Evolutionary conservation across 352 stramenopile genomes (phyloP).

Genomic region (Globisporangium canariense): DNA sequence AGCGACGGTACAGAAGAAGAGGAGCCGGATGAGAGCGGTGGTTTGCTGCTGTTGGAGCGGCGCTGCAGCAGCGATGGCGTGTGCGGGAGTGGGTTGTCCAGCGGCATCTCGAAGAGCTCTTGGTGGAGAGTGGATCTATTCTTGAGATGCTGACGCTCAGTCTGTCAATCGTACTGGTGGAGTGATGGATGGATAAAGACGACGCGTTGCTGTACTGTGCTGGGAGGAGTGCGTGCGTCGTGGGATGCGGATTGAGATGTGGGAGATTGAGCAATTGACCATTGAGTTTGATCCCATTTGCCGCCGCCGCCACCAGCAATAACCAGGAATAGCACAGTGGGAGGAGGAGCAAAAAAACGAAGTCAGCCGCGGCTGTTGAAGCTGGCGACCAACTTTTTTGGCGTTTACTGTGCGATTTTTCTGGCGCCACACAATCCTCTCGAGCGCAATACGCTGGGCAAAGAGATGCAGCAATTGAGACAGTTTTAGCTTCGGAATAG

Average conservation of each 20-base stretch:
- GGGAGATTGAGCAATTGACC: not conserved
- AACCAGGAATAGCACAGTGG: not conserved
- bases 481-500: not conserved
- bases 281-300: not conserved
- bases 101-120: constrained; percentile 9
- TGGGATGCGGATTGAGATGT: constrained; percentile 8
- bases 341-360: constrained; percentile 7
- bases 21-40: constrained; percentile 6
- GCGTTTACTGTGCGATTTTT: not conserved
- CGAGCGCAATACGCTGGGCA: not conserved
- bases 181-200: not conserved
- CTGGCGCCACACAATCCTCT: not conserved
- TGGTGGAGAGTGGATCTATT: not conserved
- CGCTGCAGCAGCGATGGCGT: not conserved
- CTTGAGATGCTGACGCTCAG: not conserved
- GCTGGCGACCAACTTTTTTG: not conserved
- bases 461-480: not conserved
- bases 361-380: not conserved
- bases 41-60: constrained; percentile 9
- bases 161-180: not conserved
- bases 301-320: not conserved
- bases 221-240: not conserved
- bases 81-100: constrained; percentile 1
- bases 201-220: not conserved
- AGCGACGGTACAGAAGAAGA: not conserved